Percentiles rank a stretch among this genome's conserved stretches.
Conservation (phyloP, 345 rosid species). For the Chamaenerion angustifolium region DNA sequence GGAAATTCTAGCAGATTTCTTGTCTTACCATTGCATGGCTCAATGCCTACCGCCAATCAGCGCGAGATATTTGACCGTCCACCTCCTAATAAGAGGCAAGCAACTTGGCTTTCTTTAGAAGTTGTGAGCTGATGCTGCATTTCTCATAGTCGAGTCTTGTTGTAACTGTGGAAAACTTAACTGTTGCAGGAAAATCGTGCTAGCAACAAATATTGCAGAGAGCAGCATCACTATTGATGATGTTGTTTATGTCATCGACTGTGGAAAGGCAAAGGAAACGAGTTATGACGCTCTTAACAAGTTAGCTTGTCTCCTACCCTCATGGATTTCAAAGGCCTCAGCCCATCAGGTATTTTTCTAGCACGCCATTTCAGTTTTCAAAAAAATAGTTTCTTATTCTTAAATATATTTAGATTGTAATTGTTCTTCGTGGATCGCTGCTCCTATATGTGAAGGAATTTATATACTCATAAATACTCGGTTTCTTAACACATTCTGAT, state of each 20-base stretch:
- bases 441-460: no score
- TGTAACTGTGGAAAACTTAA: neutral
- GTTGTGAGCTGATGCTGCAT: neutral
- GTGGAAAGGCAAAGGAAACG: slow-evolving; percentile 94
- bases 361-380: neutral
- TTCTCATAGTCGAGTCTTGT: no score
- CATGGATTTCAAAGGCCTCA: slow-evolving; percentile 97
- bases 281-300: slow-evolving; percentile 97
- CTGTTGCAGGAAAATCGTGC: slow-evolving; percentile 66
- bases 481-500: neutral
- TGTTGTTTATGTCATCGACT: slow-evolving; percentile 91
- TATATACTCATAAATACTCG: slow-evolving; percentile 1
- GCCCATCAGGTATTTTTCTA: slow-evolving; percentile 60
- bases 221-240: slow-evolving; percentile 96
- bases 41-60: slow-evolving; percentile 84
- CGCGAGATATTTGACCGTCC: slow-evolving; percentile 83
- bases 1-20: slow-evolving; percentile 69
- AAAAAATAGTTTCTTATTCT: no score
- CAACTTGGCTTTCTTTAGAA: slow-evolving; percentile 5
- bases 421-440: no score
- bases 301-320: slow-evolving; percentile 85
- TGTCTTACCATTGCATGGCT: slow-evolving; percentile 87
- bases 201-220: slow-evolving; percentile 96
- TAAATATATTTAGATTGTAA: no score
- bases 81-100: slow-evolving; percentile 56